Evolutionary conservation across 1,139 yeast genomes (phyloP), one percentile per base, ranked within the genome.

Genomic region (Spathaspora sp.): DNA sequence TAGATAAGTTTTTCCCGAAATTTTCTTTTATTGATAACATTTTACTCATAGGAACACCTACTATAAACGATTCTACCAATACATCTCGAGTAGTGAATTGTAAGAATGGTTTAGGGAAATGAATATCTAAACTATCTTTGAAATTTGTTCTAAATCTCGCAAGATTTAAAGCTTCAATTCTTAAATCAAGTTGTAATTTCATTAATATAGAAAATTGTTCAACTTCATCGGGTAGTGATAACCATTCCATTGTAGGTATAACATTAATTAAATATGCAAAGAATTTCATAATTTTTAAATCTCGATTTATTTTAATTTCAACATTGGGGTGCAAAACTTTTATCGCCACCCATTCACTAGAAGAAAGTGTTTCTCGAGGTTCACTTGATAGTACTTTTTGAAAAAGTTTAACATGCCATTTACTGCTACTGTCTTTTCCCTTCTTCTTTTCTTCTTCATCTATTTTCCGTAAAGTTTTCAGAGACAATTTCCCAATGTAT

Each of bases 161-260:
- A 50, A 93, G 70, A 60, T 93, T 93, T 54, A 85, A 71, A 0
- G 95, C 95, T 62, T 93, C 99, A 33, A 93, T 89, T 55, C 98
- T 74, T 48, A 93, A 69, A 64, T 93, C 99, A 49, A 95, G 69
- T 64, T 93, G 99, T 44, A 89, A 66, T 43, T 84, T 81, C 98
- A 93, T 93, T 68, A 95, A 78, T 1, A 82, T 72, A 1, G 89
- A 77, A 63, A 93, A 93, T 58, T 90, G 95, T 38, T 84, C 88
- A 2, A 93, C 98, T 64, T 95, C 99, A 51, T 86, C 95, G 0
- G 98, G 99, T 43, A 93, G 70, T 5, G 97, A 89, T 7, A 93
- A 72, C 99, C 99, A 93, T 63, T 93, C 97, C 96, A 93, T 89
- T 0, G 96, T 89, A 1, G 99, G 99, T 2, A 91, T 72, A 15